A percentile compares a stretch with the other conserved stretches of the same genome.
Conservation (phyloP, 306 rosid species). For the Citrullus colocynthis region DNA sequence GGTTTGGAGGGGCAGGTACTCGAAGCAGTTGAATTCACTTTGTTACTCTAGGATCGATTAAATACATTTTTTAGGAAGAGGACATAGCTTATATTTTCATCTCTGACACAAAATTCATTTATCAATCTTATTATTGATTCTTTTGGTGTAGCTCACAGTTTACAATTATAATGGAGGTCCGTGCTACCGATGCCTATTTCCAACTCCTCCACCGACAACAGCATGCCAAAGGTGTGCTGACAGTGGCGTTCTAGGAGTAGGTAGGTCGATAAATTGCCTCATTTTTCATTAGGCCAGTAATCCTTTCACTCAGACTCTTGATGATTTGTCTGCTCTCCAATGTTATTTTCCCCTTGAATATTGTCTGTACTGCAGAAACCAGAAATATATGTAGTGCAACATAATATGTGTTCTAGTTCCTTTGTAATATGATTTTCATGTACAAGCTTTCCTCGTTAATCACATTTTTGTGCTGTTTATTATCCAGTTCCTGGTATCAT, state of each 20-base stretch:
- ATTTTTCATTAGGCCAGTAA: background rate
- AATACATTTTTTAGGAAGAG: background rate
- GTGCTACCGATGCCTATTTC: conserved; percentile 88
- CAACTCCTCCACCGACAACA: conserved; percentile 83
- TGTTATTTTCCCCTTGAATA: background rate
- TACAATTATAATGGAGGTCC: conserved; percentile 83
- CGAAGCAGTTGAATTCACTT: background rate
- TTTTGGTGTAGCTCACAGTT: conserved; percentile 65
- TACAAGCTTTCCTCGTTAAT: background rate
- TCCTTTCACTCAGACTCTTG: background rate
- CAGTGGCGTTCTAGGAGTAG: conserved; percentile 90
- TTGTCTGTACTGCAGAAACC: background rate
- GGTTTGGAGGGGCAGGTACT: conserved; percentile 99
- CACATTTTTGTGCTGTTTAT: background rate
- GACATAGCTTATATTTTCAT: background rate
- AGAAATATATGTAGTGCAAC: background rate
- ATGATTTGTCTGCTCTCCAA: background rate
- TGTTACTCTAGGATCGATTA: background rate
- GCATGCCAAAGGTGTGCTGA: conserved; percentile 98
- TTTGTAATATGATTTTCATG: background rate
- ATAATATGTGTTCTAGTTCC: background rate
- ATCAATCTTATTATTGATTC: background rate
- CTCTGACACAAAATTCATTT: background rate
- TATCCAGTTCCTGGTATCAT: conserved; percentile 90
- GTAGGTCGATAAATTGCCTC: conserved; percentile 25